phyloP scores from a whole-genome alignment of 2,329 filamentous ascomycete genomes.

The Ceratocystis alfenasii region DNA sequence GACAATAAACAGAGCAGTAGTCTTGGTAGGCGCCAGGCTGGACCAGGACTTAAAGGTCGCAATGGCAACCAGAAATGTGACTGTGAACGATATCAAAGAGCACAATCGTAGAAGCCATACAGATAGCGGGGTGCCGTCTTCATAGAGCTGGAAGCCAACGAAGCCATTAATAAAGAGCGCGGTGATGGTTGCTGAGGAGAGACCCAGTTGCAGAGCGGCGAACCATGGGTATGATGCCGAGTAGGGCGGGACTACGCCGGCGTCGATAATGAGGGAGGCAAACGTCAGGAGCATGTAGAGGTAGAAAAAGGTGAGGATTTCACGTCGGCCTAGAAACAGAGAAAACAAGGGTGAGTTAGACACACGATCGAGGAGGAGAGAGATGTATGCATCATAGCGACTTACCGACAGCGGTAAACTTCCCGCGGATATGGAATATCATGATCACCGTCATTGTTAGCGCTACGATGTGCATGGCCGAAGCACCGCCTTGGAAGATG shows the following conservation, averaged over 20 bases:
- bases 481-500: constrained; percentile 88
- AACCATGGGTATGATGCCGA: constrained; percentile 81
- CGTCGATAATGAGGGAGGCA: constrained; percentile 78
- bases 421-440: constrained; percentile 91
- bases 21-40: constrained; percentile 72
- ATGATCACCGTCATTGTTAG: constrained; percentile 91
- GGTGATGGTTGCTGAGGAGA: constrained; percentile 74
- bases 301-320: constrained; percentile 88
- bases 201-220: constrained; percentile 71
- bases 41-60: constrained; percentile 90
- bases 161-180: constrained; percentile 94
- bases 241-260: constrained; percentile 78
- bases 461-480: constrained; percentile 83
- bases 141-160: constrained; percentile 95
- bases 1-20: constrained; percentile 79
- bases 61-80: constrained; percentile 77
- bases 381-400: constrained; percentile 18
- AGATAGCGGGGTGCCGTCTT: constrained; percentile 86
- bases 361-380: no score
- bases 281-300: constrained; percentile 85
- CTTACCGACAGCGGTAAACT: constrained; percentile 94
- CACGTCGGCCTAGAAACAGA: constrained; percentile 42
- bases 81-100: constrained; percentile 68
- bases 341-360: neutral
- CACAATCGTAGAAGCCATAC: constrained; percentile 81